Conservation (phyloP, 1,139 yeast species). For the Sugiyamaella paludigena region DNA sequence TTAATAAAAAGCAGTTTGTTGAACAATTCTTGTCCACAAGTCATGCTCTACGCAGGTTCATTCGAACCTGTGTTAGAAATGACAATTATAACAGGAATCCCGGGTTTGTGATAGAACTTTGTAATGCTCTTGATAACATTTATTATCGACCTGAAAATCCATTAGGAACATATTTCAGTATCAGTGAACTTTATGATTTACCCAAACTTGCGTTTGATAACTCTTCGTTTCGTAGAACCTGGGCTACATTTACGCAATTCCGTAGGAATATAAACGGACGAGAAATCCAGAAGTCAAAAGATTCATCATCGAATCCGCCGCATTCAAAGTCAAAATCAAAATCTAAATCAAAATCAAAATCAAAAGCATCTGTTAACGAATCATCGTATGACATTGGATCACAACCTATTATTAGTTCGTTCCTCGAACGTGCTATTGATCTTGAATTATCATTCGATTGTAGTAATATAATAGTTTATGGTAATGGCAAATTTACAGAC, state of each 20-base stretch:
- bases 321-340: neutral
- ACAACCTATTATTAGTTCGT: slow-evolving; percentile 7
- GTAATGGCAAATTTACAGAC: slow-evolving; percentile 15
- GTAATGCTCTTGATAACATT: slow-evolving; percentile 8
- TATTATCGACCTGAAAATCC: slow-evolving; percentile 6
- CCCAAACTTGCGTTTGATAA: slow-evolving; percentile 11
- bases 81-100: neutral
- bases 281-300: slow-evolving; percentile 5
- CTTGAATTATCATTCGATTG: slow-evolving; percentile 18
- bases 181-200: slow-evolving; percentile 1
- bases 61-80: neutral
- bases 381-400: neutral
- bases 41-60: slow-evolving; percentile 12
- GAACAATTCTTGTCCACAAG: slow-evolving; percentile 10
- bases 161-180: slow-evolving; percentile 2
- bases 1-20: slow-evolving; percentile 10
- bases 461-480: slow-evolving; percentile 16
- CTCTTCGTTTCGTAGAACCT: slow-evolving; percentile 10
- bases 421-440: slow-evolving; percentile 17
- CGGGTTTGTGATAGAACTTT: neutral
- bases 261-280: slow-evolving; percentile 4
- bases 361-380: neutral
- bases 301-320: neutral
- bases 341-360: neutral
- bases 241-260: slow-evolving; percentile 11